Evolutionary conservation across 192 early-diverging fungal species (phyloP), one percentile per base, ranked within the genome.

Genomic region (Geranomyces michiganensis): DNA sequence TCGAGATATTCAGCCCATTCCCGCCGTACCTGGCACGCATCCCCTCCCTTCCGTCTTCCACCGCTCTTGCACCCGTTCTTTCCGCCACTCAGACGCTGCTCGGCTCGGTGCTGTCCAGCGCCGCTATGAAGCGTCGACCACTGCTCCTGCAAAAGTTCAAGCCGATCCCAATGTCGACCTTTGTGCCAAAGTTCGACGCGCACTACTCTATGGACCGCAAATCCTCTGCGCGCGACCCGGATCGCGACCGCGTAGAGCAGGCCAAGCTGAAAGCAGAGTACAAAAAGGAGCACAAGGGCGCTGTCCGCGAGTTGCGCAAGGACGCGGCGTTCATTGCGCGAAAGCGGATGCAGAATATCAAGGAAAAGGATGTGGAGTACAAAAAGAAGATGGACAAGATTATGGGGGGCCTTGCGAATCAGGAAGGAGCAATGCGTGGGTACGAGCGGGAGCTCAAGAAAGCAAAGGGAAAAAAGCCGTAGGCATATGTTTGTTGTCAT

Each of bases 251-350:
- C 51, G 84, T 84, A 62, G 85, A 93, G 77, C 70, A 78, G 29
- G 79, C 87, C 60, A 97, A 97, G 79, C 78, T 96, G 58, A 78
- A 91, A 32, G 74, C 85, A 10, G 90, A 95, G 80, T 85, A 92
- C 78, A 95, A 93, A 81, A 91, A 92, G 81, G 97, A 99, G 76
- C 86, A 87, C 77, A 94, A 97, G 76, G 95, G 96, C 17, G 96
- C 96, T 24, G 86, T 95, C 49, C 89, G 97, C 26, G 97, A 99
- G 79, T 78, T 99, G 69, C 91, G 96, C 33, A 94, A 96, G 76
- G 97, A 99, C 76, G 89, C 90, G 33, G 84, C 88, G 78, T 99
- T 97, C 65, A 76, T 98, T 33, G 90, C 92, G 17, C 79, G 87
- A 21, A 87, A 92, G 79, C 81, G 88, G 56, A 67, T 94, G 26